These are phyloP conservation scores for Hericium alpestre DNA, from an alignment of 768 basidiomycete species.

Conservation along the genomic window DNA sequence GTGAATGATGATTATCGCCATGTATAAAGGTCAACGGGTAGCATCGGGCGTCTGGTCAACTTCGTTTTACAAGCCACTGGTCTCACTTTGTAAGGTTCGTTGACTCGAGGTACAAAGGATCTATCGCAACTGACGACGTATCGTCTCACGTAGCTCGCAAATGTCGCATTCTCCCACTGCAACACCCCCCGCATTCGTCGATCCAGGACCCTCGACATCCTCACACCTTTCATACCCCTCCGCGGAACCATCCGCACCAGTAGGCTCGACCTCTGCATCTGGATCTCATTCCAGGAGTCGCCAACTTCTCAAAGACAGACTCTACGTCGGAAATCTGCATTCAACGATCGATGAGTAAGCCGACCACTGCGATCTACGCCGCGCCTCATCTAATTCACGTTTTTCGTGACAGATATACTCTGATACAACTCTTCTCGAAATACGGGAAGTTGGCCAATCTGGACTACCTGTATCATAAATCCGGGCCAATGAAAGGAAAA, in stretches of 20 bases:
- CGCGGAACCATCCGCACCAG: constrained; percentile 5
- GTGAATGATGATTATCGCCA: no score
- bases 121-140: no score
- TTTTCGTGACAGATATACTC: constrained; percentile 49
- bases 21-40: no score
- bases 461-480: constrained; percentile 93
- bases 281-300: constrained; percentile 14
- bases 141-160: neutral
- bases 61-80: no score
- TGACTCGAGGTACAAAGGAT: no score
- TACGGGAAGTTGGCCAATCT: constrained; percentile 88
- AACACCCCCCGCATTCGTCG: neutral
- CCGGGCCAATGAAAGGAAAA: constrained; percentile 80
- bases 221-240: constrained; percentile 20
- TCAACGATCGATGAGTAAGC: constrained; percentile 78
- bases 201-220: neutral
- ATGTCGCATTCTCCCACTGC: neutral
- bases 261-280: constrained; percentile 8
- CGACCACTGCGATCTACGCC: neutral
- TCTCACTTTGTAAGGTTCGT: no score
- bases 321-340: constrained; percentile 87
- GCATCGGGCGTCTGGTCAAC: no score
- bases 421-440: constrained; percentile 84
- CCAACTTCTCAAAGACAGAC: constrained; percentile 49
- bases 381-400: neutral